Base-by-base conservation (phyloP, 139 green algal genomes). In the Chlamydomonas eustigma region DNA sequence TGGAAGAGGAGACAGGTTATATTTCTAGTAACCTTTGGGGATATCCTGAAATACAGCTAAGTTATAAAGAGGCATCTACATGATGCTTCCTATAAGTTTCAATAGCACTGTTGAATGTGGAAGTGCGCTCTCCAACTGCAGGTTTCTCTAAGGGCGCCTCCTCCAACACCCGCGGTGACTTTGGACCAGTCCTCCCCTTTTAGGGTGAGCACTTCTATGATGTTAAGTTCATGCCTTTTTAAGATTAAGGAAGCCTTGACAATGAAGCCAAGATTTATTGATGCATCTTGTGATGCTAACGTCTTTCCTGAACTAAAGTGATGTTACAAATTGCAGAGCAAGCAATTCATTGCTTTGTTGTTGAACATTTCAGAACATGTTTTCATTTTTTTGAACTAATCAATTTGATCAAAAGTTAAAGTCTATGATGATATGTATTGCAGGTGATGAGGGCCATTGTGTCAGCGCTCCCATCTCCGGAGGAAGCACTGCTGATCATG, bases 401-500 rank as follows among this genome's bases (percentile, higher is more conserved):
- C 12, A 28, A 18, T 12, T 58, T 12, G 44, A 58, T 28, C 12
- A 58, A 58, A 28, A 58, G 18, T 18, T 58, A 28, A 58, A 58
- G 44, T 18, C 44, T 22, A 70, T 70, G 6, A 24, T 70, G 25
- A 37, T 70, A 5, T 35, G 24, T 35, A 6, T 28, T 70, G 50
- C 24, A 70, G 58, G 58, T 70, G 25, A 35, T 70, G 24, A 32
- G 28, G 34, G 58, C 58, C 58, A 70, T 70, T 28, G 58, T 70
- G 18, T 35, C 25, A 24, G 6, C 58, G 6, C 58, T 70, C 25
- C 58, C 58, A 8, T 70, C 58, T 35, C 18, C 58, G 6, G 58
- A 70, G 58, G 58, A 70, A 28, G 28, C 34, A 22, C 58, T 37
- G 58, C 58, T 70, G 25, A 70, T 70, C 58, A 70, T 70, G 58